phyloP scores from a whole-genome alignment of 306 rosid species.

The Astragalus membranaceus region DNA sequence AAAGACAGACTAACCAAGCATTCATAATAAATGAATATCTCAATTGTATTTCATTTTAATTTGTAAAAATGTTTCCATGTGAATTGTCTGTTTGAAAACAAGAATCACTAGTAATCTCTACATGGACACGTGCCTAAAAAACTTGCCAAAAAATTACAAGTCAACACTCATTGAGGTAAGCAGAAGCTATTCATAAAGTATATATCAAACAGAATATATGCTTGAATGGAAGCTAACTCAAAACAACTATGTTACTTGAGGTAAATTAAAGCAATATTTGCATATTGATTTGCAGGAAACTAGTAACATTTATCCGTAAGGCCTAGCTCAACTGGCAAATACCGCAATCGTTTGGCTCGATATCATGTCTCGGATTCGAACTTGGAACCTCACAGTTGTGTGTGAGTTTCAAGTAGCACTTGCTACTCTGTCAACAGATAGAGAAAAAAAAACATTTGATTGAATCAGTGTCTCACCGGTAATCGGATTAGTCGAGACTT shows the following conservation, averaged over 20 bases:
- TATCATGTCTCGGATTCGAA: too few relatives aligned
- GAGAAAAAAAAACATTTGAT: not conserved
- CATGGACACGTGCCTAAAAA: not conserved
- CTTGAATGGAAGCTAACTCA: not conserved
- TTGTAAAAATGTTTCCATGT: not conserved
- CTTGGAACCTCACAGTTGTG: too few relatives aligned
- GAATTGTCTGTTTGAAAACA: not conserved
- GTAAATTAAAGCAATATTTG: not conserved
- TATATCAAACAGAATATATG: not conserved
- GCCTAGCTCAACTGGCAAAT: too few relatives aligned
- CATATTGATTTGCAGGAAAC: not conserved
- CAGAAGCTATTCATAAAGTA: not conserved
- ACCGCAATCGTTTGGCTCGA: too few relatives aligned
- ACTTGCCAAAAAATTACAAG: not conserved
- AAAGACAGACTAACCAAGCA: slow-evolving; percentile 60
- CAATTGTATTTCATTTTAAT: not conserved
- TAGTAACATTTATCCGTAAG: not conserved
- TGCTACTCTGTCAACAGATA: too few relatives aligned
- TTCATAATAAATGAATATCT: slow-evolving; percentile 37
- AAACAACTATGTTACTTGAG: not conserved
- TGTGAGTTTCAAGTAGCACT: too few relatives aligned
- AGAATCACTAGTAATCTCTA: not conserved
- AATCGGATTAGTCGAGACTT: slow-evolving; percentile 66
- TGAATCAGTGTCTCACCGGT: slow-evolving; percentile 54
- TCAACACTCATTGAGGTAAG: not conserved